Evolutionary conservation across 2,329 filamentous ascomycete genomes (phyloP).

Genomic region (Sporothrix globosa): DNA sequence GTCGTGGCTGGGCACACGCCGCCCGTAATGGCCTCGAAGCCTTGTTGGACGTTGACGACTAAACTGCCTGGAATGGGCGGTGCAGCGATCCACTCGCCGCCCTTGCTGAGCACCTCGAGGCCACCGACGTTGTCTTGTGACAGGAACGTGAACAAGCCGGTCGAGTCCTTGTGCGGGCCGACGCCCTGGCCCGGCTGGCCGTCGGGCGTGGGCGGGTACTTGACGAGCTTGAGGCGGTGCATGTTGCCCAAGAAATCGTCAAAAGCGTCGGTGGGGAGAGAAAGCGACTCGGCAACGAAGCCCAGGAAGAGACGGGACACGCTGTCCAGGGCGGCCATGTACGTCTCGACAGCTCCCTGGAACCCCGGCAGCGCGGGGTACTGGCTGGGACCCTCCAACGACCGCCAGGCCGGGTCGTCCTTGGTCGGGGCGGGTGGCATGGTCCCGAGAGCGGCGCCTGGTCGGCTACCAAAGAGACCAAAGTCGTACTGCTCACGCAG

Average conservation of each 20-base stretch:
- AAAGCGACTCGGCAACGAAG: conserved; percentile 59
- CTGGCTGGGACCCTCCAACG: conserved; percentile 54
- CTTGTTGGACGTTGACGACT: conserved; percentile 62
- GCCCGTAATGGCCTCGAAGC: conserved; percentile 60
- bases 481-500: conserved; percentile 63
- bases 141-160: conserved; percentile 66
- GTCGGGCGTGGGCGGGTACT: conserved; percentile 49
- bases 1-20: conserved; percentile 59
- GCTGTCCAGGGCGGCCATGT: conserved; percentile 55
- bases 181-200: conserved; percentile 53
- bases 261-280: conserved; percentile 54
- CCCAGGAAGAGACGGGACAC: conserved; percentile 58
- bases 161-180: conserved; percentile 65
- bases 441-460: background rate
- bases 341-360: conserved; percentile 48
- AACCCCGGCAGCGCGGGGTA: conserved; percentile 38
- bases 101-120: conserved; percentile 56
- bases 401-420: conserved; percentile 44
- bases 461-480: conserved; percentile 29
- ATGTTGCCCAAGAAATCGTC: conserved; percentile 58
- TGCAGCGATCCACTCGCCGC: conserved; percentile 55
- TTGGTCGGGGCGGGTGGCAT: background rate
- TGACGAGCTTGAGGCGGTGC: conserved; percentile 62
- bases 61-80: conserved; percentile 54
- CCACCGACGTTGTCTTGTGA: conserved; percentile 59